Conservation (phyloP, 768 basidiomycete species). For the Dictyophora rubrovolvata region DNA sequence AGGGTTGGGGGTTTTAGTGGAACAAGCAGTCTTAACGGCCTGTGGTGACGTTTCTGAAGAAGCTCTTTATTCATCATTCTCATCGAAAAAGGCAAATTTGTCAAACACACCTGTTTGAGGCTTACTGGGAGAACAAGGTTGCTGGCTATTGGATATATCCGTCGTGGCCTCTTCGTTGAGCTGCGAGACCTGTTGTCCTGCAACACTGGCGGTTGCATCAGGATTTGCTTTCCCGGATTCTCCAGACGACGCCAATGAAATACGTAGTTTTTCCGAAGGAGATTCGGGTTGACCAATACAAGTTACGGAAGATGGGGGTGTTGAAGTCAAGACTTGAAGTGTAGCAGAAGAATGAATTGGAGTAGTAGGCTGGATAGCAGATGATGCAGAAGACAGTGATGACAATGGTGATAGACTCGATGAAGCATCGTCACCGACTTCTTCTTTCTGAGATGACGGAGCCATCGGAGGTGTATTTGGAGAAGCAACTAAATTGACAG, state of each 20-base stretch:
- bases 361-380: background rate
- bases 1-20: conserved; percentile 7
- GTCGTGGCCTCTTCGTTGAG: too few relatives aligned
- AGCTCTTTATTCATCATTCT: background rate
- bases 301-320: background rate
- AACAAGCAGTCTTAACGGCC: background rate
- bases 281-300: background rate
- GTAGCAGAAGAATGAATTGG: background rate
- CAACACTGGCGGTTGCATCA: background rate
- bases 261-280: background rate
- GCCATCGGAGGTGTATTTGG: background rate
- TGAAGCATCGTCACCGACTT: background rate
- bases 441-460: background rate
- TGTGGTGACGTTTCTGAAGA: background rate
- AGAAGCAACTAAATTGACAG: background rate
- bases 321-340: background rate
- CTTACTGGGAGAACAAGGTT: background rate
- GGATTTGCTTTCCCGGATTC: background rate
- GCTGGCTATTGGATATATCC: background rate
- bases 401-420: background rate
- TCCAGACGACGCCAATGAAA: background rate
- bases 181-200: background rate
- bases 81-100: too few relatives aligned
- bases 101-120: background rate
- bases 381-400: background rate